phyloP scores from a whole-genome alignment of 257 asterid genomes.

The Solanum peruvianum region DNA sequence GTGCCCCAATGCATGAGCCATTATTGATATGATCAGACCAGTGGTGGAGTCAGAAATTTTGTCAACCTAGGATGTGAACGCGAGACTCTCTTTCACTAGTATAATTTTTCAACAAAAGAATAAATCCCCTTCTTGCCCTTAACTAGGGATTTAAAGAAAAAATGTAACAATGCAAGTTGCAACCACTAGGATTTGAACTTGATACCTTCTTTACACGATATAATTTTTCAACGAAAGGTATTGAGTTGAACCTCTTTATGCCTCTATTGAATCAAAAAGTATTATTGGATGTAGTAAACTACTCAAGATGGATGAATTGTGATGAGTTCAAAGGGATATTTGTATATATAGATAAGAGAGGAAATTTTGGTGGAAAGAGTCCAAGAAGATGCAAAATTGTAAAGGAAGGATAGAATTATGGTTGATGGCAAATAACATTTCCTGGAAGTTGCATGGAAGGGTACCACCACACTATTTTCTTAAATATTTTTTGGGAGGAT shows the following conservation, averaged over 20 bases:
- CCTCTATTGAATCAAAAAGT: not conserved
- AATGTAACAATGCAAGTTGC: not conserved
- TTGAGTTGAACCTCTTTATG: not conserved
- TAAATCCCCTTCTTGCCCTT: not conserved
- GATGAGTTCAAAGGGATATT: not conserved
- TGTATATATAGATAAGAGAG: not conserved
- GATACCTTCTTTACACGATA: not conserved
- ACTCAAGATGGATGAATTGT: not conserved
- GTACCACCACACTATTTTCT: not conserved
- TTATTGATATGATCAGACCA: not conserved
- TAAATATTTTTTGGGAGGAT: not conserved
- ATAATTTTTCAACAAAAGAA: not conserved
- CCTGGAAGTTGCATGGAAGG: constrained; percentile 50
- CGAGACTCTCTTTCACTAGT: not conserved
- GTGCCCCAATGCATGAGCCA: not conserved
- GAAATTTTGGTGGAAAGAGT: constrained; percentile 13
- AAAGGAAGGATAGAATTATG: not conserved
- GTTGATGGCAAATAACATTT: constrained; percentile 1
- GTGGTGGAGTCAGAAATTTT: not conserved
- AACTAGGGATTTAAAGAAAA: not conserved
- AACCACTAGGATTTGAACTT: not conserved
- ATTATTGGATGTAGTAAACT: not conserved
- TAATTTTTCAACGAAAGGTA: not conserved
- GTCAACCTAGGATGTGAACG: not conserved
- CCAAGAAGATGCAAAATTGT: not conserved